phyloP scores from a whole-genome alignment of 75 land plant species.

The Sequoiadendron giganteum region DNA sequence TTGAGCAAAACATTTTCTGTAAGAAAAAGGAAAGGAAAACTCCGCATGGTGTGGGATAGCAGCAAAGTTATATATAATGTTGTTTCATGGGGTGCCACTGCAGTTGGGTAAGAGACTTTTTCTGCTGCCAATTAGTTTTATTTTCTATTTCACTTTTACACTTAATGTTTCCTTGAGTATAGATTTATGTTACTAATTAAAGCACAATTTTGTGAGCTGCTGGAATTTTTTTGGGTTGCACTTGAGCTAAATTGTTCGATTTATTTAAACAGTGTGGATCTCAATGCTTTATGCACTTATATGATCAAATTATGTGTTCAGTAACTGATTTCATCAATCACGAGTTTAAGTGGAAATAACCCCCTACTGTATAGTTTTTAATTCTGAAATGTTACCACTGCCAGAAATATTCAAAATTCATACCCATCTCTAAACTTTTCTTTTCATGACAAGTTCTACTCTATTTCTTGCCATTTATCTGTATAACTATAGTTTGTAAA shows the following conservation, averaged over 20 bases:
- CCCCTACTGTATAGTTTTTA: neutral
- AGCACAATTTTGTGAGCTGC: neutral
- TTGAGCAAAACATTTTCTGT: conserved; percentile 76
- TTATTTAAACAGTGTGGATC: neutral
- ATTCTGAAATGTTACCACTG: neutral
- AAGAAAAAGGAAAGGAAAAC: conserved; percentile 68
- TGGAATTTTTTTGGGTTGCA: neutral
- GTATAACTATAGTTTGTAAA: neutral
- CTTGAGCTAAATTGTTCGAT: neutral
- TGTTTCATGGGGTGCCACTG: conserved; percentile 98
- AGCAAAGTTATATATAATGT: conserved; percentile 85
- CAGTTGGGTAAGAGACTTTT: conserved; percentile 69
- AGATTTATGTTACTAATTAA: neutral
- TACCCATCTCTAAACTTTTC: neutral
- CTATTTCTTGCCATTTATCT: neutral
- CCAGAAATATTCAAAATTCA: neutral
- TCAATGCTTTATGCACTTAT: neutral
- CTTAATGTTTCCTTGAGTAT: neutral
- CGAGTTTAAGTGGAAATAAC: neutral
- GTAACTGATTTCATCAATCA: neutral
- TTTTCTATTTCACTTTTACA: neutral
- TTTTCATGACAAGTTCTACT: neutral
- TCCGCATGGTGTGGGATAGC: conserved; percentile 83
- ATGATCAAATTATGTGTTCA: neutral
- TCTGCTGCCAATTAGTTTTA: neutral